phyloP scores from a whole-genome alignment of 192 early-diverging fungal species.

The Phlyctochytrium bullatum region DNA sequence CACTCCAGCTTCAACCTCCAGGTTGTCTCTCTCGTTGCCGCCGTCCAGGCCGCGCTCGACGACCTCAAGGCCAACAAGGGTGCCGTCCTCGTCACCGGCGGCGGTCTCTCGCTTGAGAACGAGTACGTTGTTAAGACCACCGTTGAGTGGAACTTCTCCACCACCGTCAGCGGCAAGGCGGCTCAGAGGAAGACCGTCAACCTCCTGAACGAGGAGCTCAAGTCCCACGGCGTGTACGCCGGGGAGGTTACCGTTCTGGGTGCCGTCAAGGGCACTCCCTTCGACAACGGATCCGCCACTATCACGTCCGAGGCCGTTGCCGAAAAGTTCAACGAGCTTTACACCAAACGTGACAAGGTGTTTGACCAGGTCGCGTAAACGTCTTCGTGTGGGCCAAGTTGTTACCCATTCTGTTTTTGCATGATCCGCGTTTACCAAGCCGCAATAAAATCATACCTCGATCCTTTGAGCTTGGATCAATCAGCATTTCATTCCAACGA shows the following conservation, averaged over 20 bases:
- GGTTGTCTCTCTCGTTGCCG: slow-evolving; percentile 7
- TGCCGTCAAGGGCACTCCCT: slow-evolving; percentile 25
- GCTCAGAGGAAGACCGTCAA: slow-evolving; percentile 28
- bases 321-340: not conserved
- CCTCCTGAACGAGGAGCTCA: slow-evolving; percentile 25
- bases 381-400: no score
- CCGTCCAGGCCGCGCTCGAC: slow-evolving; percentile 10
- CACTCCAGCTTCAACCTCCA: slow-evolving; percentile 6
- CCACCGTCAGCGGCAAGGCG: slow-evolving; percentile 28
- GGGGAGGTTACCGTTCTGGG: slow-evolving; percentile 32
- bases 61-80: slow-evolving; percentile 25
- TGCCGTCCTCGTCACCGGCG: slow-evolving; percentile 33
- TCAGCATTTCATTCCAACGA: no score
- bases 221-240: slow-evolving; percentile 24
- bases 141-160: slow-evolving; percentile 3
- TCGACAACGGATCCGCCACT: slow-evolving; percentile 16
- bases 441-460: no score
- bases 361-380: not conserved
- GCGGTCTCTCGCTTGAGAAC: slow-evolving; percentile 23
- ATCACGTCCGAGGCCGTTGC: slow-evolving; percentile 4
- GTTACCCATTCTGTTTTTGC: no score
- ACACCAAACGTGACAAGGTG: not conserved
- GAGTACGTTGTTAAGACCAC: slow-evolving; percentile 5
- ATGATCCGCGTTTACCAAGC: no score
- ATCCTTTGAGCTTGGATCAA: no score